phyloP scores from a whole-genome alignment of 805 yeast species.

The Metschnikowia dekortorum region DNA sequence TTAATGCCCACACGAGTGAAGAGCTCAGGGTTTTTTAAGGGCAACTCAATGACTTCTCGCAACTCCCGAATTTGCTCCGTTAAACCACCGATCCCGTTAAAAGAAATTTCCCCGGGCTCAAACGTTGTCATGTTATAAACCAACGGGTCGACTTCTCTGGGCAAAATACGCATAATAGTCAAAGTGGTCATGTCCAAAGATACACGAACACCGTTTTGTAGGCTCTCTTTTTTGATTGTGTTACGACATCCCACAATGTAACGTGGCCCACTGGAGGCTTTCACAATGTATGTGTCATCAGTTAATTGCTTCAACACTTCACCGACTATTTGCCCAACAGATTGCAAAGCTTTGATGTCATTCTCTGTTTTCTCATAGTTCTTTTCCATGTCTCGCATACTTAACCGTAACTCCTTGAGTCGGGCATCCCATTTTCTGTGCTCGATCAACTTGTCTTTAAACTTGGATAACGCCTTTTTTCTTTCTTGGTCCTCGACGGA shows the following conservation, averaged over 20 bases:
- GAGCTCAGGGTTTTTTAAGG: conserved; percentile 93
- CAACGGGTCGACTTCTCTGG: conserved; percentile 96
- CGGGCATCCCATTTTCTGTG: conserved; percentile 94
- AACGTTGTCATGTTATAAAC: conserved; percentile 98
- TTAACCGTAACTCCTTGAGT: conserved; percentile 75
- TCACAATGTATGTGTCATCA: conserved; percentile 90
- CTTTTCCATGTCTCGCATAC: conserved; percentile 78
- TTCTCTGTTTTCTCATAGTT: conserved; percentile 91
- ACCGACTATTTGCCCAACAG: conserved; percentile 96
- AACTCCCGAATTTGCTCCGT: conserved; percentile 93
- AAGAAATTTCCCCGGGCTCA: conserved; percentile 95
- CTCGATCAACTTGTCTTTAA: conserved; percentile 81
- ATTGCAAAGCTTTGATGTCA: conserved; percentile 93
- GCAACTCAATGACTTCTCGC: conserved; percentile 95
- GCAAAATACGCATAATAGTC: conserved; percentile 94
- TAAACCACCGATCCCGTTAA: conserved; percentile 93
- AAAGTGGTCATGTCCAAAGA: conserved; percentile 96
- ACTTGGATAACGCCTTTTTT: conserved; percentile 68
- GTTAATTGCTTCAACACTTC: conserved; percentile 94
- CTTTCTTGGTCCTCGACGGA: conserved; percentile 59
- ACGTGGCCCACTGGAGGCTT: conserved; percentile 95
- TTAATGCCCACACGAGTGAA: conserved; percentile 94
- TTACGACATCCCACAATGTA: conserved; percentile 97
- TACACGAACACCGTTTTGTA: conserved; percentile 92
- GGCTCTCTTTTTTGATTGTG: conserved; percentile 74